Percentiles rank a stretch among this genome's conserved stretches.
phyloP scores from a whole-genome alignment of 768 basidiomycete genomes.

The Leucocoprinus sp. region DNA sequence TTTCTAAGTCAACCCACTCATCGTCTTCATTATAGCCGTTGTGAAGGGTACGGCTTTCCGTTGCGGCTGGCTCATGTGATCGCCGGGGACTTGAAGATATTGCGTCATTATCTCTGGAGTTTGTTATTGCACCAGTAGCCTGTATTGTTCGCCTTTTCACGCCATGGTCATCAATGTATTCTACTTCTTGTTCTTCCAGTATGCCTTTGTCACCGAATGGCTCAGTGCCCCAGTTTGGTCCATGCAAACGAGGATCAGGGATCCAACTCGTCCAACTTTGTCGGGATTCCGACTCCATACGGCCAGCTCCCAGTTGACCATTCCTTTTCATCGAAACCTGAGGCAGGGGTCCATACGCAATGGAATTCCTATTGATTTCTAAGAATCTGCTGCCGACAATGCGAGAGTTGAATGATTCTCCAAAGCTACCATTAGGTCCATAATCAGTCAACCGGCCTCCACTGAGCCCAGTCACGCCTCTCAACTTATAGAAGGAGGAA shows the following conservation, averaged over 20 bases:
- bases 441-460: conserved; percentile 49
- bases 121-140: not conserved
- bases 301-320: conserved; percentile 38
- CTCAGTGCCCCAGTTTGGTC: conserved; percentile 42
- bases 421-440: conserved; percentile 35
- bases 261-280: conserved; percentile 32
- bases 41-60: conserved; percentile 9
- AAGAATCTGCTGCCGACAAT: conserved; percentile 64
- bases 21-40: conserved; percentile 25
- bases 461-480: conserved; percentile 49
- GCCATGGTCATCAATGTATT: conserved; percentile 30
- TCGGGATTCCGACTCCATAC: conserved; percentile 8
- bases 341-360: conserved; percentile 48
- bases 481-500: conserved; percentile 71
- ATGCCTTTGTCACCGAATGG: conserved; percentile 4
- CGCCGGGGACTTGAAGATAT: conserved; percentile 9
- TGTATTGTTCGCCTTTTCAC: conserved; percentile 13
- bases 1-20: conserved; percentile 56
- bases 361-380: conserved; percentile 59
- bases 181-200: conserved; percentile 19
- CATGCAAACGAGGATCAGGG: conserved; percentile 45
- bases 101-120: conserved; percentile 13
- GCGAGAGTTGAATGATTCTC: conserved; percentile 54
- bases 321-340: conserved; percentile 44
- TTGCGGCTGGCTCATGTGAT: conserved; percentile 1